Conservation (phyloP, 2,329 filamentous ascomycete genomes). For the Pestalotiopsis sp. region DNA sequence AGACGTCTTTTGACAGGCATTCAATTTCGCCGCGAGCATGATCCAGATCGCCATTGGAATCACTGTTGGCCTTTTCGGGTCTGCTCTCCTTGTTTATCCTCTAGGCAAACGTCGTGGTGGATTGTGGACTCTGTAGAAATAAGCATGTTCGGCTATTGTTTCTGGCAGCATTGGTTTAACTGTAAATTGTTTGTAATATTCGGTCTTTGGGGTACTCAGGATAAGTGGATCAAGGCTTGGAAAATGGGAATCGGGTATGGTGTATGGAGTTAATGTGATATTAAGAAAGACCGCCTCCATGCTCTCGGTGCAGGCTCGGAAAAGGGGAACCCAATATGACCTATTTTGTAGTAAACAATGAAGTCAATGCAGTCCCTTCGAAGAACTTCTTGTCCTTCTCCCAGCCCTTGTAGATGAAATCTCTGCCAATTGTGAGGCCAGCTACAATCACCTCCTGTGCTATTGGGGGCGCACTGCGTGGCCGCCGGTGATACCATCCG, state of each 20-base stretch:
- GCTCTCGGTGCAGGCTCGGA: too few species aligned
- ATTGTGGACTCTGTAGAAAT: conserved; percentile 35
- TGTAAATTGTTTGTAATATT: background rate
- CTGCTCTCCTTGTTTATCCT: conserved; percentile 57
- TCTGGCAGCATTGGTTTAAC: background rate
- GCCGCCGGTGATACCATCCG: conserved; percentile 23
- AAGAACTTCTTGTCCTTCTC: background rate
- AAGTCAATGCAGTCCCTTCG: background rate
- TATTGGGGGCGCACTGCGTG: conserved; percentile 1
- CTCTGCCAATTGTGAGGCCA: background rate
- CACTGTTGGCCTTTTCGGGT: conserved; percentile 62
- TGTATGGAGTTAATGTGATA: too few species aligned
- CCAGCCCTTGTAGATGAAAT: background rate
- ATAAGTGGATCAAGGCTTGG: background rate
- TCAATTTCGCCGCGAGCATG: conserved; percentile 59
- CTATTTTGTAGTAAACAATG: background rate
- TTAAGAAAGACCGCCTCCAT: too few species aligned
- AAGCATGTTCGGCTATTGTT: background rate
- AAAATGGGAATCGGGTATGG: background rate
- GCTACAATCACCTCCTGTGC: background rate
- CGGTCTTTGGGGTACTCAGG: background rate
- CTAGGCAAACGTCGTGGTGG: conserved; percentile 61
- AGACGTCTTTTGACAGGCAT: conserved; percentile 24
- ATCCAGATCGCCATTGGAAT: conserved; percentile 67
- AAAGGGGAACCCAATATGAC: too few species aligned